Evolutionary conservation across 495 filamentous ascomycete species (phyloP).

Genomic region (Amphirosellinia nigrospora): DNA sequence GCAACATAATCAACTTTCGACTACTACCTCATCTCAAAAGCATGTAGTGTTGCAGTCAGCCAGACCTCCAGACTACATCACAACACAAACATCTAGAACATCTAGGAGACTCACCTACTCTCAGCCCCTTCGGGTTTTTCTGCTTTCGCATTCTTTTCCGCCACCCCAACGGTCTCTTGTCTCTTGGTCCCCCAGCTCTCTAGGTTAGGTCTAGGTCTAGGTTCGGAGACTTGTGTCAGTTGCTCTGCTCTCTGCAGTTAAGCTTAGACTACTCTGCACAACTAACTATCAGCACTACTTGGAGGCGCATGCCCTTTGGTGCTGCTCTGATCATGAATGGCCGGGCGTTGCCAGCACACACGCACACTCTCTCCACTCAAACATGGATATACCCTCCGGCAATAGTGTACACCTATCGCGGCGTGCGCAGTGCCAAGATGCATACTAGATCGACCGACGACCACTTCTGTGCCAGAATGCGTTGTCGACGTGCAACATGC

Average conservation of each 20-base stretch:
- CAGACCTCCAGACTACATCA: neutral
- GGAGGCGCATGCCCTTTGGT: conserved; percentile 19
- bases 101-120: neutral
- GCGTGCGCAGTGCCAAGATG: conserved; percentile 22
- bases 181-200: neutral
- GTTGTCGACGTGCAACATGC: conserved; percentile 1
- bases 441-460: conserved; percentile 12
- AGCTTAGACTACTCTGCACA: conserved; percentile 9
- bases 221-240: conserved; percentile 8
- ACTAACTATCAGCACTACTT: conserved; percentile 21
- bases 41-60: conserved; percentile 14
- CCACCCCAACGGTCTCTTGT: neutral
- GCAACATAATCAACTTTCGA: conserved; percentile 16
- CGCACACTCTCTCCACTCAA: conserved; percentile 19
- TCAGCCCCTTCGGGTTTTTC: neutral
- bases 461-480: neutral
- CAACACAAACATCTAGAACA: no score
- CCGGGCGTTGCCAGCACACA: conserved; percentile 24
- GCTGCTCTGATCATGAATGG: conserved; percentile 20
- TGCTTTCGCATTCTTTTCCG: neutral
- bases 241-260: neutral
- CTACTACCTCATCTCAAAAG: neutral
- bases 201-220: neutral
- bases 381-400: conserved; percentile 23
- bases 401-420: conserved; percentile 9